Evolutionary conservation across 208 protist species (phyloP), one percentile per base, ranked within the genome.

Genomic region (Naegleria lovaniensis): DNA sequence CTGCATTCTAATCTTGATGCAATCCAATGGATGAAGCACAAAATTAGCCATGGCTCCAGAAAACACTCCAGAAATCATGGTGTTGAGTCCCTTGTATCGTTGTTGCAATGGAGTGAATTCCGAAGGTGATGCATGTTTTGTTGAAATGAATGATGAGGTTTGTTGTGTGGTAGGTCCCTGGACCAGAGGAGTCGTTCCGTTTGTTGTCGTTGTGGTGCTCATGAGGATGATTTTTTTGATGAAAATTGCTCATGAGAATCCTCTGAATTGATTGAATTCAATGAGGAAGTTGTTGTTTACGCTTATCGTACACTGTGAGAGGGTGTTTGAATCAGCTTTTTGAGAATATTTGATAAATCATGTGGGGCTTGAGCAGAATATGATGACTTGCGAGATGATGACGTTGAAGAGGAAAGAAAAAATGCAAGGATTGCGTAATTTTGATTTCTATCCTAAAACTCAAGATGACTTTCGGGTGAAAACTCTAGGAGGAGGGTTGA

Each of bases 371-470:
- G n/a, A n/a, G n/a, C n/a, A n/a, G n/a, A n/a, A n/a, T n/a, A n/a
- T n/a, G n/a, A n/a, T n/a, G n/a, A n/a, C n/a, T n/a, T n/a, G n/a
- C n/a, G n/a, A n/a, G n/a, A n/a, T n/a, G n/a, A n/a, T n/a, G n/a
- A n/a, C n/a, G n/a, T n/a, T n/a, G 55, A 15, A 67, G 22, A 67
- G 55, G 33, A 16, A 48, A 51, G 86, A 79, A 38, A 33, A 59
- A 33, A 79, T 40, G 43, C 43, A 19, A 90, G 38, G 33, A 13
- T 85, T 96, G 0, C 92, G 93, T 89, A 88, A 79, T 0, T 91
- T 98, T 36, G 96, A 98, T 92, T 94, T 96, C 33, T 98, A 97
- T 90, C 94, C 96, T 55, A 98, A 98, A 92, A 97, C 96, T 38
- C 93, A 96, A 59, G 93, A 95, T 41, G 95, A 96, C 86, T 97